Conservation (phyloP, 2,329 filamentous ascomycete species). For the Emmonsia crescens region DNA sequence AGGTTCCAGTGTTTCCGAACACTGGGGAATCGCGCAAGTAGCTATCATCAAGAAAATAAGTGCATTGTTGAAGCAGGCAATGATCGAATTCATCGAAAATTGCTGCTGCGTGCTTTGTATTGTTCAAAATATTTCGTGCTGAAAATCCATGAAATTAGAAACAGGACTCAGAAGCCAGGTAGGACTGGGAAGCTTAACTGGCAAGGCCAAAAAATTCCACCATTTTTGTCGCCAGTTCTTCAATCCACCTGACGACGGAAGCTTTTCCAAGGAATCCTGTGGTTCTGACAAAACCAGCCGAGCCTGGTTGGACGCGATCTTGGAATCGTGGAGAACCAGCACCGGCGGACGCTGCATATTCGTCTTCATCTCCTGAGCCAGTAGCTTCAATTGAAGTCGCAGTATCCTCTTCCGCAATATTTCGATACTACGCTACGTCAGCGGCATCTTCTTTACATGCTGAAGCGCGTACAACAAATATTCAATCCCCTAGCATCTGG, state of each 20-base stretch:
- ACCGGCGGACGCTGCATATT: conserved; percentile 8
- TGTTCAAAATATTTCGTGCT: not conserved
- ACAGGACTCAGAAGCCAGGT: not conserved
- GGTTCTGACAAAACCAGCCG: conserved; percentile 1
- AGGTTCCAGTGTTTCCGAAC: not conserved
- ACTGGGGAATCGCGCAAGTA: conserved; percentile 9
- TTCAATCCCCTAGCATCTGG: not conserved
- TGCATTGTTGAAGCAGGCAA: conserved; percentile 20
- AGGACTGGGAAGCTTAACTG: conserved; percentile 1
- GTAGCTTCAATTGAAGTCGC: conserved; percentile 3
- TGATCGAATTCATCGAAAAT: conserved; percentile 6
- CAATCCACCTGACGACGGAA: conserved; percentile 13
- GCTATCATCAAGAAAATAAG: conserved; percentile 25
- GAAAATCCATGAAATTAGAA: not conserved
- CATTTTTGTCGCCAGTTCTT: conserved; percentile 6
- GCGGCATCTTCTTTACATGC: not conserved
- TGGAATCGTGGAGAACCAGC: conserved; percentile 9
- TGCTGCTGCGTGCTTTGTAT: not conserved
- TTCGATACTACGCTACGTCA: conserved; percentile 4
- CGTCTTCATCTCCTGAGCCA: conserved; percentile 11
- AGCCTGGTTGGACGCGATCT: conserved; percentile 8
- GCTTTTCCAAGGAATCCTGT: conserved; percentile 13
- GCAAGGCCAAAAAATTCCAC: conserved; percentile 3
- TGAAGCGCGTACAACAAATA: not conserved
- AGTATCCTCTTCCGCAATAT: conserved; percentile 10